Evolutionary conservation across 1,284 basidiomycete genomes (phyloP), one percentile per base, ranked within the genome.

Genomic region (Pyrrhoderma lamaoense): DNA sequence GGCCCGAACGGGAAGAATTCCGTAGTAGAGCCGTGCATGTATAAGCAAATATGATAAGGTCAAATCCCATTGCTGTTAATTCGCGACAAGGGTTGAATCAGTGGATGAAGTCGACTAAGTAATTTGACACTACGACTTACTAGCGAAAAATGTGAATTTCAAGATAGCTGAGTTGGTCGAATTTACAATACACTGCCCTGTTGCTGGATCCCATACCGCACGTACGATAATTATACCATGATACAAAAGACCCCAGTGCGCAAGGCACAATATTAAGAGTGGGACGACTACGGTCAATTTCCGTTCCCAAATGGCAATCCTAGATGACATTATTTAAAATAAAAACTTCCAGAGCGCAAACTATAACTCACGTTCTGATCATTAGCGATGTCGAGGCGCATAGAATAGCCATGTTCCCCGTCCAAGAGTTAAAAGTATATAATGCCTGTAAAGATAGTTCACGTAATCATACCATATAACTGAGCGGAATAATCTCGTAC

Each of bases 231-330:
- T 80, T 78, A 84, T 82, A 21, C 78, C 77, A 35, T 83, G 76
- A 58, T 80, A 82, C 34, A 86, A 66, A 27, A 86, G 68, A 3
- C 67, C 74, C 81, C 82, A 85, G 54, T 85, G 82, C 2, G 70
- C 80, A 27, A 82, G 58, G 55, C 76, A 80, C 16, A 85, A 67
- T 9, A 72, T 56, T 14, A 73, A 69, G 25, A 86, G 72, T 3
- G 73, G 67, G 19, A 75, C 61, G 4, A 78, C 65, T 34, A 85
- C 66, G 14, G 64, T 65, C 40, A 63, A 64, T 52, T 75, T 70
- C 45, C 80, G 76, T 54, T 85, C 76, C 84, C 83, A 85, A 18
- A 89, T 69, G 8, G 82, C 83, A 19, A 85, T 72, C 2, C 83
- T 87, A 54, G 21, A 45, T 14, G 13, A 16, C 14, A 34, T 35